These are phyloP conservation scores for Tylopilus subfusipes DNA, from an alignment of 768 basidiomycete genomes.

Conservation along the genomic window DNA sequence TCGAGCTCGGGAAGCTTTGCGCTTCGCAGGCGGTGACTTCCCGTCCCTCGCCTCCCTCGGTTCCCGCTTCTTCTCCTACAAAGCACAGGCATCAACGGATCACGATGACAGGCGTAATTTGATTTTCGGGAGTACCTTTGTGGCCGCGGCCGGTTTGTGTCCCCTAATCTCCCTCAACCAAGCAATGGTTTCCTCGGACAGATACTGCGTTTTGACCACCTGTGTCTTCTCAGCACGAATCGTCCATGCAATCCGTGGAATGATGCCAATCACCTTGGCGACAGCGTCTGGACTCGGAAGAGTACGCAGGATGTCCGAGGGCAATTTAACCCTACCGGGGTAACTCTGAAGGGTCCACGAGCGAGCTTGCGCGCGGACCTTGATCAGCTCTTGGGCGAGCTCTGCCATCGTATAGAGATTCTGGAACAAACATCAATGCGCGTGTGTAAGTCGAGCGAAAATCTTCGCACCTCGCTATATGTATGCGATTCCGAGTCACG, in stretches of 20 bases:
- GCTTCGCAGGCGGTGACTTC: constrained; percentile 48
- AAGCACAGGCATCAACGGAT: constrained; percentile 1
- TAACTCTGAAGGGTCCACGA: constrained; percentile 77
- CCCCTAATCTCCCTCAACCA: constrained; percentile 54
- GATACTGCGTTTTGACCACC: constrained; percentile 66
- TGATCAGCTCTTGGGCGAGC: constrained; percentile 84
- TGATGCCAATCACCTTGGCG: constrained; percentile 47
- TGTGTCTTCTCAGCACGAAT: constrained; percentile 26
- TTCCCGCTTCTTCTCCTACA: constrained; percentile 38
- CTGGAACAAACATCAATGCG: constrained; percentile 36
- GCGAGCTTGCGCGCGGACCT: constrained; percentile 53
- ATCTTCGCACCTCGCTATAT: constrained; percentile 58
- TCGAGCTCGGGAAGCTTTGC: constrained; percentile 43
- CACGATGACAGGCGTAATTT: neutral
- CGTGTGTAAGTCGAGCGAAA: neutral
- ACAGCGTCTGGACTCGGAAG: constrained; percentile 64
- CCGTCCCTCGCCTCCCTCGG: constrained; percentile 46
- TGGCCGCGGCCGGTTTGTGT: constrained; percentile 32
- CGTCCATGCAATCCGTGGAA: neutral
- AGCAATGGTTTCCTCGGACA: constrained; percentile 54
- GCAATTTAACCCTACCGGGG: constrained; percentile 77
- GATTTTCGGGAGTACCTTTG: constrained; percentile 27
- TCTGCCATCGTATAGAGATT: constrained; percentile 87
- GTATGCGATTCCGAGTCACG: constrained; percentile 68
- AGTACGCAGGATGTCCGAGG: constrained; percentile 74